Base-by-base conservation (phyloP, 2,329 filamentous ascomycete genomes). In the Hymenotorrendiella dingleyae region DNA sequence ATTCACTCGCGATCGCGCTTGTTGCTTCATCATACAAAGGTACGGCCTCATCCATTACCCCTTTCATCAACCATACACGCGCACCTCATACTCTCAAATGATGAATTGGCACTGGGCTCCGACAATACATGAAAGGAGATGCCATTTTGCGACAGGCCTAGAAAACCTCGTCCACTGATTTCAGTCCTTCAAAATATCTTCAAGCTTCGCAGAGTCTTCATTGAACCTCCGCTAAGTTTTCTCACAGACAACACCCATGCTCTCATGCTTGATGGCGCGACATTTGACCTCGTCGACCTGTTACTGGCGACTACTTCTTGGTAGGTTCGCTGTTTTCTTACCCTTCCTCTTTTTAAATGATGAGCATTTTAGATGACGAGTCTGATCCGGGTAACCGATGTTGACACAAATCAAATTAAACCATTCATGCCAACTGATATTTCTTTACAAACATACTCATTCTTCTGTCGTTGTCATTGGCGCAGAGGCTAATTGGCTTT, bases 161-260 rank as follows among this genome's bases (percentile, higher is more conserved):
- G 88, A 94, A 95, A 95, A 94, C 90, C 89, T 94, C 81, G 88
- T 86, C 89, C 86, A 91, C 89, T 94, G 89, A 94, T 70, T 62
- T 49, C 55, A 56, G 50, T 53, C 43, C 41, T 20, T 26, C 43
- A 11, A 41, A 6, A 20, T 9, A 28, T 34, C 5, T 14, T 12
- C 24, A 11, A 3, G 19, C 20, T 20, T 7, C 36, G 9, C 27
- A 24, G 8, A 29, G 23, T 12, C 2, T 4, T 29, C n/a, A 24
- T 2, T 19, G 10, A 29, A 14, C 14, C 17, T n/a, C 32, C 42
- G 20, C 24, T 43, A 22, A 45, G 16, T 21, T 29, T 29, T 6
- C 29, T 6, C 11, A 45, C 36, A 21, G 12, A 6, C 4, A 34
- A 5, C n/a, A n/a, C n/a, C n/a, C n/a, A n/a, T n/a, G n/a, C n/a